Evolutionary conservation across 768 basidiomycete genomes (phyloP), one percentile per base, ranked within the genome.

Genomic region (Hypholoma fasciculare): DNA sequence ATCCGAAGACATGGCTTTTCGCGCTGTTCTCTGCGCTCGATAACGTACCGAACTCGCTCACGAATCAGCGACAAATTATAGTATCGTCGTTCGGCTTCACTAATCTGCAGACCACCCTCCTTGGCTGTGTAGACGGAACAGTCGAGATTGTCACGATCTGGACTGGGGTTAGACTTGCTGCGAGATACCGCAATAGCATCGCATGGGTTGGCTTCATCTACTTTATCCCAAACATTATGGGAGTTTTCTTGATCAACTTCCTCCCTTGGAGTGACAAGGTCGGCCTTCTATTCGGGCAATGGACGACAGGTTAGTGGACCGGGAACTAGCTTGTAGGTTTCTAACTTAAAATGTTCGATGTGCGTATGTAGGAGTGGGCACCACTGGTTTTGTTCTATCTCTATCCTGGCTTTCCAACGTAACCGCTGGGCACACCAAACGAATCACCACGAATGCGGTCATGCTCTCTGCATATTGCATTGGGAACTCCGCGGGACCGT

Each of bases 1-100:
- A 91, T 63, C 82, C 85, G 0, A 91, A 90, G 70, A 88, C 87
- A 0, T 90, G 88, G 88, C 76, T 90, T 27, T 90, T 91, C 63
- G 87, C 88, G 0, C 74, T 89, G 43, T 89, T 89, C 68, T 76
- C 82, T 2, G 82, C 80, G 1, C 69, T 89, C 36, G 73, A 80
- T 65, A 87, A 87, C 56, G 66, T 90, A 14, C 86, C 88, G 1
- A 88, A 86, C 67, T 88, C 86, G 2, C 65, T 76, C 38, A 86
- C 83, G 17, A 88, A 87, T 60, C 89, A 90, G 63, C 72, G 79
- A 5, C 77, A 79, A 58, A 81, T 91, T 60, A 88, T 91, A 56
- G 77, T 89, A 13, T 71, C 80, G 1, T 83, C 83, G 0, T 85
- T 90, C 65, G 89, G 89, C 2, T 91, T 88, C 68, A 79, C 73